phyloP scores from a whole-genome alignment of 208 protist genomes.

The Leishmania lainsoni region DNA sequence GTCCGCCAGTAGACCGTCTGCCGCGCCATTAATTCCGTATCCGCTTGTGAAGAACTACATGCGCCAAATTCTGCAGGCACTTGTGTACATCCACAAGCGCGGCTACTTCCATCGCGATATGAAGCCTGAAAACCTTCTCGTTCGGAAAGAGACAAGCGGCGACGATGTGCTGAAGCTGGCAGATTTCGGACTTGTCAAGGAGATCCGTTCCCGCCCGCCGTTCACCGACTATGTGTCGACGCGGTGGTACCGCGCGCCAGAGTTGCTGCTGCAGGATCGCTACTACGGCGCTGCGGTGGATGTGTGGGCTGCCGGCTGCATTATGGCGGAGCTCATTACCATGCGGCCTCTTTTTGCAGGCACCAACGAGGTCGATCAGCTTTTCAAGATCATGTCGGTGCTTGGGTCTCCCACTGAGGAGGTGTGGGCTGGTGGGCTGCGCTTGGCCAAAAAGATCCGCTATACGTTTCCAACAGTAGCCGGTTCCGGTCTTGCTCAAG shows the following conservation, averaged over 20 bases:
- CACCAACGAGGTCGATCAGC: constrained; percentile 84
- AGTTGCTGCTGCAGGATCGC: constrained; percentile 96
- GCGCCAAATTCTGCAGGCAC: constrained; percentile 92
- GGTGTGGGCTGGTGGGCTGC: constrained; percentile 68
- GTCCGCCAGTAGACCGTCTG: constrained; percentile 18
- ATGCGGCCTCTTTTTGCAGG: constrained; percentile 96
- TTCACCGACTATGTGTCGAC: constrained; percentile 98
- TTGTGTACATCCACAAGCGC: constrained; percentile 96
- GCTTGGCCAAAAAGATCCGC: constrained; percentile 78
- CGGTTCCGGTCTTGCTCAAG: constrained; percentile 64
- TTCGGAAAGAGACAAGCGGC: constrained; percentile 53
- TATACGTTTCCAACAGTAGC: constrained; percentile 75
- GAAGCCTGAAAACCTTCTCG: constrained; percentile 99
- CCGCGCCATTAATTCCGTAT: constrained; percentile 78
- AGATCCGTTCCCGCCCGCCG: constrained; percentile 47
- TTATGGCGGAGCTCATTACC: constrained; percentile 98
- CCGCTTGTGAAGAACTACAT: constrained; percentile 89
- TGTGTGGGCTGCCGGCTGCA: constrained; percentile 96
- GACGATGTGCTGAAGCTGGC: constrained; percentile 96
- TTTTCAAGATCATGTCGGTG: constrained; percentile 80
- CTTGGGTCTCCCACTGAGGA: constrained; percentile 83
- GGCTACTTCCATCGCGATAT: constrained; percentile 98
- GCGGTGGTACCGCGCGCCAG: constrained; percentile 99
- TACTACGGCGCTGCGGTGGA: constrained; percentile 96
- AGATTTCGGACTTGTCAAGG: constrained; percentile 87